Evolutionary conservation across 2,329 filamentous ascomycete genomes (phyloP).

Genomic region (Scedosporium aurantiacum): DNA sequence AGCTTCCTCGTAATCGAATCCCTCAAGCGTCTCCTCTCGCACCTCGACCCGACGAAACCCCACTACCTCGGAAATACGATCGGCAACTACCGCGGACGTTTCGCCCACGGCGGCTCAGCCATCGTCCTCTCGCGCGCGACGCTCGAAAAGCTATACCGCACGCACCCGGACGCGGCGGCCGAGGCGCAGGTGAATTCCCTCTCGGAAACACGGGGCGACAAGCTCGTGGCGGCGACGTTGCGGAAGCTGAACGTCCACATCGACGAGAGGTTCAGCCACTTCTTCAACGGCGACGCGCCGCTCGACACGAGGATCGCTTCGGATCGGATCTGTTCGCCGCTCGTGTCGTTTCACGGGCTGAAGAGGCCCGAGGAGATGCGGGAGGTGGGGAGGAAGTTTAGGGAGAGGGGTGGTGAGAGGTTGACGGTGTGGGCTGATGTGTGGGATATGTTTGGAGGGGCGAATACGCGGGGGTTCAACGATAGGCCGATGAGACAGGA

Average conservation of each 20-base stretch:
- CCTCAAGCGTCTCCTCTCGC: conserved; percentile 34
- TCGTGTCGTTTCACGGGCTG: conserved; percentile 43
- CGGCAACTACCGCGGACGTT: conserved; percentile 42
- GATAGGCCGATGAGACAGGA: conserved; percentile 23
- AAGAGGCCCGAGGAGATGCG: conserved; percentile 33
- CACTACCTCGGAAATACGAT: conserved; percentile 47
- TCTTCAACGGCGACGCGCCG: conserved; percentile 46
- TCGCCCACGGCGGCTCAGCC: conserved; percentile 46
- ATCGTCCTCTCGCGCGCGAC: conserved; percentile 40
- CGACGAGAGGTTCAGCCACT: conserved; percentile 39
- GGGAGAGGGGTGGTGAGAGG: conserved; percentile 17
- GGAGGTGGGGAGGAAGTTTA: conserved; percentile 29
- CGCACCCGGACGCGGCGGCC: conserved; percentile 28
- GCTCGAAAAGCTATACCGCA: conserved; percentile 31
- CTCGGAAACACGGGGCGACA: conserved; percentile 42
- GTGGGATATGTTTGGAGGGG: conserved; percentile 35
- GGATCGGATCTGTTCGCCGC: conserved; percentile 42
- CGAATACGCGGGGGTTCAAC: conserved; percentile 16
- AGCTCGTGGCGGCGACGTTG: conserved; percentile 40
- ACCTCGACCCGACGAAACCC: conserved; percentile 33
- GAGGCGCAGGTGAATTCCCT: conserved; percentile 36
- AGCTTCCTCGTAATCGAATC: conserved; percentile 42
- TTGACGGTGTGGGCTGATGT: conserved; percentile 40
- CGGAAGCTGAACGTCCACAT: conserved; percentile 43
- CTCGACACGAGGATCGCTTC: conserved; percentile 34